A percentile compares a stretch with the other conserved stretches of the same genome.
These are phyloP conservation scores for Leersia perrieri DNA, from an alignment of 176 grass and related monocot species.

Conservation along the genomic window DNA sequence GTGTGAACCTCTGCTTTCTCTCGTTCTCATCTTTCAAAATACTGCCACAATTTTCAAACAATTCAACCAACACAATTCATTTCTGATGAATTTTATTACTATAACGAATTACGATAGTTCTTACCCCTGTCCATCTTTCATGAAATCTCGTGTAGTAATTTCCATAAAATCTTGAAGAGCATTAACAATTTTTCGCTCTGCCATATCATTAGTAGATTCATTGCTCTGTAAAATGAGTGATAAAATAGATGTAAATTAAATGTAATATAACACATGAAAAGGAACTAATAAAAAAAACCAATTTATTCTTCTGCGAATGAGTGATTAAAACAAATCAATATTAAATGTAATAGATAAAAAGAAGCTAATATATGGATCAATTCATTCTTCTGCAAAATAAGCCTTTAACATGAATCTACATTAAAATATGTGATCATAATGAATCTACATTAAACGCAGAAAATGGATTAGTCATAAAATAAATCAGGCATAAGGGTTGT, in stretches of 20 bases:
- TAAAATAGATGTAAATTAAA: conserved; percentile 15
- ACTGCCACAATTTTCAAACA: conserved; percentile 36
- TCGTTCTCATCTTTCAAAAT: conserved; percentile 47
- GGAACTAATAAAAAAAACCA: background rate
- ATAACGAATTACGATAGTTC: background rate
- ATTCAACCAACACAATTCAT: conserved; percentile 9
- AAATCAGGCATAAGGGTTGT: background rate
- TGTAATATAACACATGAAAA: background rate
- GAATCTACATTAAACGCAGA: conserved; percentile 15
- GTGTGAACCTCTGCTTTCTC: conserved; percentile 43
- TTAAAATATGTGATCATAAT: conserved; percentile 10
- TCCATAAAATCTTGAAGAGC: conserved; percentile 78
- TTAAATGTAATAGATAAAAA: no score
- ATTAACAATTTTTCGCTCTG: conserved; percentile 50
- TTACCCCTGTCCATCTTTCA: conserved; percentile 51
- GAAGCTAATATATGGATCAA: no score
- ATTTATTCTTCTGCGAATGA: conserved; percentile 46
- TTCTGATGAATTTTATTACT: background rate
- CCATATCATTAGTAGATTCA: conserved; percentile 33
- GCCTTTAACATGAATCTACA: conserved; percentile 9
- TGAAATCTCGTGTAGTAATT: conserved; percentile 62
- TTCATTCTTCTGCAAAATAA: conserved; percentile 47
- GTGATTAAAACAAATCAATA: no score
- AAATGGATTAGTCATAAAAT: background rate
- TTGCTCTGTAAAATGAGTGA: conserved; percentile 44